Evolutionary conservation across 2,329 filamentous ascomycete genomes (phyloP), one percentile per base, ranked within the genome.

Genomic region (Aplosporella prunicola): DNA sequence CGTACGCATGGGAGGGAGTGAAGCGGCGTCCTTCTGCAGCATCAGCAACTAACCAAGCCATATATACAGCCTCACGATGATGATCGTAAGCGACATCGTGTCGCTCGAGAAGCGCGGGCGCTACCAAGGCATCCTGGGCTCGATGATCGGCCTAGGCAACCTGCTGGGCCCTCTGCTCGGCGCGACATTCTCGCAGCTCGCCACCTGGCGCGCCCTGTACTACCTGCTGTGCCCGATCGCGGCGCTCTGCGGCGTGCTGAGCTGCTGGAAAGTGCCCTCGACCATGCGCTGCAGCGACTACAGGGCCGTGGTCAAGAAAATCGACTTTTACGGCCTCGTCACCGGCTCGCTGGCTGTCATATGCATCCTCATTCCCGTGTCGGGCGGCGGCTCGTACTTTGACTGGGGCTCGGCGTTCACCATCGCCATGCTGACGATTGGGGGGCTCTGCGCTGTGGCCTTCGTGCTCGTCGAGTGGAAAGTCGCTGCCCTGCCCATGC

Each of bases 301-400:
- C 24, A 55, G 56, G 25, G 63, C 68, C 28, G 72, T 68, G 31
- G 47, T 73, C 15, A 58, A 56, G 32, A 72, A 71, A 28, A 74
- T 80, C 38, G 77, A 82, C 51, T 76, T 70, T 44, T 67, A 60
- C 16, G 78, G 77, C 2, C 61, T 76, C 1, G 40, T 77, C 9
- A 63, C 67, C 3, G 71, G 68, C 4, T 72, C 72, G 0, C 56
- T 68, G 5, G 74, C 68, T 0, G 68, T 78, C 18, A 68, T 80
- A 8, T 62, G 80, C 9, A 46, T 81, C 2, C 61, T 81, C 13
- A 76, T 82, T 29, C 77, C 77, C 0, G 68, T 81, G 9, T 78
- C 75, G 3, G 74, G 74, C 11, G 74, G 71, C 40, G 74, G 71
- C 2, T 64, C 67, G 0, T 74, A 74, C 41, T 77, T 76, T 43